Percentiles rank a stretch among this genome's conserved stretches.
phyloP scores from a whole-genome alignment of 495 filamentous ascomycete genomes.

The Aspergillus funiculosus region DNA sequence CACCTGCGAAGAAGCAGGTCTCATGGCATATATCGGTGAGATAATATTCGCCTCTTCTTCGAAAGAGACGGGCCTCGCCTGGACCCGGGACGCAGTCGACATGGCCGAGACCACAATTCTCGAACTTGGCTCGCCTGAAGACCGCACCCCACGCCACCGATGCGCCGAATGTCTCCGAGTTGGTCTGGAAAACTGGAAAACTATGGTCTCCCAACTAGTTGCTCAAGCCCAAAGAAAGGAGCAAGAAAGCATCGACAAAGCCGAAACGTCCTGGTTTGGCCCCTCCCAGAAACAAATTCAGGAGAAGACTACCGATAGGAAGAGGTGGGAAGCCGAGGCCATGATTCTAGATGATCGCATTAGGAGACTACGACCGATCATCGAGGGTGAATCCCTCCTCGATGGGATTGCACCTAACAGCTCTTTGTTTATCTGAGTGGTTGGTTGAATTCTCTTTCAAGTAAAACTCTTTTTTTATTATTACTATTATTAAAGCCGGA shows the following conservation, averaged over 20 bases:
- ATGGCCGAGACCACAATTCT: slow-evolving; percentile 48
- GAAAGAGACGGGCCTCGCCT: slow-evolving; percentile 64
- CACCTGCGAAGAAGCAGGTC: slow-evolving; percentile 73
- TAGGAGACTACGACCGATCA: slow-evolving; percentile 24
- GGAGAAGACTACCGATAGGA: slow-evolving; percentile 26
- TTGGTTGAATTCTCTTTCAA: background rate
- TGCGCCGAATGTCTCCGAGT: slow-evolving; percentile 69
- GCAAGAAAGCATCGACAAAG: slow-evolving; percentile 29
- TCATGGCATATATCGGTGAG: slow-evolving; percentile 90
- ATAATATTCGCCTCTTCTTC: slow-evolving; percentile 69
- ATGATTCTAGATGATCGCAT: slow-evolving; percentile 40
- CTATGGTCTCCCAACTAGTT: slow-evolving; percentile 59
- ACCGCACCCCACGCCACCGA: slow-evolving; percentile 37
- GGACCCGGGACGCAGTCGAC: slow-evolving; percentile 81
- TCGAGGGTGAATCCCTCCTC: slow-evolving; percentile 30
- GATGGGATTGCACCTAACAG: slow-evolving; percentile 30
- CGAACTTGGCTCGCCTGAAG: slow-evolving; percentile 37
- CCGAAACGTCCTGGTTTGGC: slow-evolving; percentile 46
- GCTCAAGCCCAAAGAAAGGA: slow-evolving; percentile 44
- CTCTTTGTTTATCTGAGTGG: slow-evolving; percentile 28
- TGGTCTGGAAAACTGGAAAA: slow-evolving; percentile 67
- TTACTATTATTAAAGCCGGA: background rate
- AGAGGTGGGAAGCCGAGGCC: slow-evolving; percentile 38
- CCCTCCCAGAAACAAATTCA: slow-evolving; percentile 27
- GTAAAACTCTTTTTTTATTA: background rate